A percentile compares a stretch with the other conserved stretches of the same genome.
Evolutionary conservation across 176 grass and related monocot species (phyloP).

Genomic region (Ananas comosus): DNA sequence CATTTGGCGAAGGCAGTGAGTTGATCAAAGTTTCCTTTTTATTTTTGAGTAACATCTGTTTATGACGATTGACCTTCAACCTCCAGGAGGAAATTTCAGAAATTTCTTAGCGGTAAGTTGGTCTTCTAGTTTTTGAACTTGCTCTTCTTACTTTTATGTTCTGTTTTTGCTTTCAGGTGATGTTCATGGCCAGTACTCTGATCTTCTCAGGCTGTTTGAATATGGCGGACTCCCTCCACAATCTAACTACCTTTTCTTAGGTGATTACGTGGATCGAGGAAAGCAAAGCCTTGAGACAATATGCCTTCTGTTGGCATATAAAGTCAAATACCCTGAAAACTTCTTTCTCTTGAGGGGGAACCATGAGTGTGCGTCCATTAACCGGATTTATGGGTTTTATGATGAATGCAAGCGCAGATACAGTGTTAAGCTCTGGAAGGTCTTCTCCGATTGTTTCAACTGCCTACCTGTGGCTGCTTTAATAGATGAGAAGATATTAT

Average conservation of each 20-base stretch:
- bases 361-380: constrained; percentile 30
- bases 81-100: not conserved
- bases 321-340: constrained; percentile 30
- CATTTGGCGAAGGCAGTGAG: not conserved
- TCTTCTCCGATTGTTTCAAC: constrained; percentile 32
- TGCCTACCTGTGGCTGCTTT: constrained; percentile 30
- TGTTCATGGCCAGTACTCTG: constrained; percentile 30
- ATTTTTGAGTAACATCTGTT: not conserved
- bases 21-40: not conserved
- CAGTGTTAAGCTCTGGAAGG: constrained; percentile 32
- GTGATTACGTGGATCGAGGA: constrained; percentile 29
- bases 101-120: not conserved
- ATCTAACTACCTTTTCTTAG: constrained; percentile 26
- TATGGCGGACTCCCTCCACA: constrained; percentile 26
- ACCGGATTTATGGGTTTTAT: constrained; percentile 33
- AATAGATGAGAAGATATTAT: constrained; percentile 29
- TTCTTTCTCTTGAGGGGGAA: constrained; percentile 30
- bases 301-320: constrained; percentile 26
- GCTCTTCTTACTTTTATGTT: not conserved
- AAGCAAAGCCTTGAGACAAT: constrained; percentile 26
- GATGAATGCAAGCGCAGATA: constrained; percentile 33
- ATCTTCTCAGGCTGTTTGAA: constrained; percentile 27
- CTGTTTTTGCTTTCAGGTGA: constrained; percentile 19
- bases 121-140: not conserved
- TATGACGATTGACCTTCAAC: not conserved